Conservation (phyloP, 2,329 filamentous ascomycete species). For the Fusarium decemcellulare region DNA sequence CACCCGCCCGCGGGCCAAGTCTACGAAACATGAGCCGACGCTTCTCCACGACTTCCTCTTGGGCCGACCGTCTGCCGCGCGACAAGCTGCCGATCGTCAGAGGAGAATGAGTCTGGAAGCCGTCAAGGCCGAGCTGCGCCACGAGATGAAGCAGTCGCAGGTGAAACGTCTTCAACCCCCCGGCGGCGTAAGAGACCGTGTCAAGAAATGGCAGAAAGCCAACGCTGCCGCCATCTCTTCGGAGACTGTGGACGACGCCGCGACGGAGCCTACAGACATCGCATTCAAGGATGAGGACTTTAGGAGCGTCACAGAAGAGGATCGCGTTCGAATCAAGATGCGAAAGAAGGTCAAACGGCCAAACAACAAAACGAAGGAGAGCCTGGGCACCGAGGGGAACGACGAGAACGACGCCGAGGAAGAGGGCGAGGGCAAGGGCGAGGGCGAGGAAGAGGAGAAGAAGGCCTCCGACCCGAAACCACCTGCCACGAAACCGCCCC, state of each 20-base stretch:
- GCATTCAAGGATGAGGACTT: conserved; percentile 70
- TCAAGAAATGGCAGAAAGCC: conserved; percentile 87
- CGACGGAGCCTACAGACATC: conserved; percentile 73
- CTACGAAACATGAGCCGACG: conserved; percentile 59
- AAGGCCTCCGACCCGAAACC: conserved; percentile 37
- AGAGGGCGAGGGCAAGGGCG: no score
- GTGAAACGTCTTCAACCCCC: conserved; percentile 73
- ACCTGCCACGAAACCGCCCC: conserved; percentile 66
- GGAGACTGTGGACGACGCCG: conserved; percentile 65
- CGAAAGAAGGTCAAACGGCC: conserved; percentile 60
- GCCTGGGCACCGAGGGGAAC: conserved; percentile 41
- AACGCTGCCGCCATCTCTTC: conserved; percentile 75
- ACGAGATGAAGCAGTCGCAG: conserved; percentile 71
- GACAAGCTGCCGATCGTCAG: conserved; percentile 65
- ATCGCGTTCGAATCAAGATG: conserved; percentile 70
- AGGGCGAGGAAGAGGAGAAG: conserved; percentile 21
- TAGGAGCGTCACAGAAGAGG: conserved; percentile 73
- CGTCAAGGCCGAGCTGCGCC: conserved; percentile 66
- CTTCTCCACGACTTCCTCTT: conserved; percentile 71
- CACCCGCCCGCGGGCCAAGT: conserved; percentile 52
- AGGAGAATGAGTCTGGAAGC: conserved; percentile 72
- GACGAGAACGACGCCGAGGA: no score
- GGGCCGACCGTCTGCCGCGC: conserved; percentile 69
- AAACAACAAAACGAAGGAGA: conserved; percentile 49
- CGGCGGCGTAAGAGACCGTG: conserved; percentile 80